A percentile compares a stretch with the other conserved stretches of the same genome.
Evolutionary conservation across 176 grass and related monocot species (phyloP).

Genomic region (barley (Hordeum vulgare)): MorexV3_pseudomolecules_assembly NC_058522.1:278992129-278992628

Average conservation of each 20-base stretch:
- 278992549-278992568: slow-evolving; percentile 20
- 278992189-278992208: neutral
- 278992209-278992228: neutral
- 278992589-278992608: slow-evolving; percentile 32
- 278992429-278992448: neutral
- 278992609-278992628: slow-evolving; percentile 22
- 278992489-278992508: slow-evolving; percentile 51
- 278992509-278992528: neutral
- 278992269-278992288: neutral
- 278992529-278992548: slow-evolving; percentile 10
- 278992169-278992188: neutral
- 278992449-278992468: neutral
- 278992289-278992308: neutral
- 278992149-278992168: neutral
- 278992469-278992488: neutral
- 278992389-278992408: neutral
- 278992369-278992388: neutral
- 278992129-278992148: neutral
- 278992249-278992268: neutral
- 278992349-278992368: neutral
- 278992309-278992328: neutral
- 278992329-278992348: slow-evolving; percentile 8
- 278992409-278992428: neutral
- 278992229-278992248: neutral
- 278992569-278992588: slow-evolving; percentile 10